Base-by-base conservation (phyloP, 352 stramenopile genomes). In the Pythium sp. region DNA sequence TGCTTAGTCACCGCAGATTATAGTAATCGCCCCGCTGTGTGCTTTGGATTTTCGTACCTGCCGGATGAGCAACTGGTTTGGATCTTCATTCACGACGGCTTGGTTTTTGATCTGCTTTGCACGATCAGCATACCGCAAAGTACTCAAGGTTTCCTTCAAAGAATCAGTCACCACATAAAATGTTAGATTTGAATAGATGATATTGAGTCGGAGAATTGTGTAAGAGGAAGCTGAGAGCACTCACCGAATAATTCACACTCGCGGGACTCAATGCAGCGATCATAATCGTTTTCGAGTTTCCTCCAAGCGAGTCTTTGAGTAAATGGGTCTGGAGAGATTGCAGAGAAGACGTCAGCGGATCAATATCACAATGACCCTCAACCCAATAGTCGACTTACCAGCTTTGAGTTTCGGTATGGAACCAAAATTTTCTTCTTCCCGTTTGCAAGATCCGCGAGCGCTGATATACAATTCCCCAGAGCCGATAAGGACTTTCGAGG, bases 91-190 rank as follows among this genome's bases (percentile, higher is more conserved):
- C 41, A 98, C 89, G 15, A 97, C 76, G 2, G 91, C 92, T 64
- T 97, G 90, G 73, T 97, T 98, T 67, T 97, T 97, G 69, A 98
- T 98, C 67, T 97, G 87, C 71, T 98, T 97, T 0, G 92, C 92
- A 53, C 91, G 78, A 67, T 97, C 89, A 0, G 92, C 92, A 67
- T 97, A 98, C n/a, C 91, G 80, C 15, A 98, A 67, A 38, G 92
- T 98, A 36, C 87, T 90, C 12, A 98, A 69, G 5, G 91, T 98
- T 84, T 98, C 92, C 77, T 97, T 64, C 12, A 55, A 66, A 9
- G 7, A 66, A 1, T 54, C 4, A 7, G 6, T 54, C 69, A 55
- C 24, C 26, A 53, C 1, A 7, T n/a, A 66, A 6, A 14, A 24
- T 43, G 54, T 34, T 36, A 26, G 14, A 20, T 7, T n/a, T 47